Base-by-base conservation (phyloP, 345 rosid species). In the Heritiera littoralis region DNA sequence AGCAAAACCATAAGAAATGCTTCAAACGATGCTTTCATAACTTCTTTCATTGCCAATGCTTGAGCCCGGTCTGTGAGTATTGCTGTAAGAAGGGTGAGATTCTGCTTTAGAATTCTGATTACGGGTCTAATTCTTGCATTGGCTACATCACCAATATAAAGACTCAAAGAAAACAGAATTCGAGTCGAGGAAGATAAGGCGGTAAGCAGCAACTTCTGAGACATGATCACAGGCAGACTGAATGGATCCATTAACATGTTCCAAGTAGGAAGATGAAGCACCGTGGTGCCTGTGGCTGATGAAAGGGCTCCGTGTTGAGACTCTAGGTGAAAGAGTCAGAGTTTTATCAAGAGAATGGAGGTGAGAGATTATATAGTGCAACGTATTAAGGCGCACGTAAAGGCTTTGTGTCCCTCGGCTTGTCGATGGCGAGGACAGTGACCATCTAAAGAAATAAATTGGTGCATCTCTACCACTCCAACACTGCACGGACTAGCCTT, bases 331-430 rank as follows among this genome's bases (percentile, higher is more conserved):
- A 49, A 92, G 77, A 49, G 95, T 84, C 65, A 95, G 90, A 75
- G 90, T 79, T 84, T 94, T 95, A 79, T 94, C 93, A n/a, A 95
- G 89, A 48, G 95, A 86, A 77, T 93, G 93, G 78, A 93, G 88
- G 73, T 92, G 92, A 40, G 95, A 84, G 67, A 86, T 88, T 66
- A 94, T 84, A 78, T 89, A 95, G 63, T 94, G 97, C 64, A 95
- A 66, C 23, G 98, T 92, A 83, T 95, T 95, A 70, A 95, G 94
- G 72, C 95, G 93, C 69, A 95, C 89, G 68, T 93, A 93, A 9
- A 92, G 91, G 58, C 97, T 94, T 63, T 93, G 98, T 1, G 99
- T 95, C 15, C 99, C 95, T 0, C 98, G 97, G 83, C 98, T 92
- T 1, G 97, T 93, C 15, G 97, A 91, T 9, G 94, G 7, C 96